Evolutionary conservation across 768 basidiomycete species (phyloP), one percentile per base, ranked within the genome.

Genomic region (Xanthoconium purpureum): DNA sequence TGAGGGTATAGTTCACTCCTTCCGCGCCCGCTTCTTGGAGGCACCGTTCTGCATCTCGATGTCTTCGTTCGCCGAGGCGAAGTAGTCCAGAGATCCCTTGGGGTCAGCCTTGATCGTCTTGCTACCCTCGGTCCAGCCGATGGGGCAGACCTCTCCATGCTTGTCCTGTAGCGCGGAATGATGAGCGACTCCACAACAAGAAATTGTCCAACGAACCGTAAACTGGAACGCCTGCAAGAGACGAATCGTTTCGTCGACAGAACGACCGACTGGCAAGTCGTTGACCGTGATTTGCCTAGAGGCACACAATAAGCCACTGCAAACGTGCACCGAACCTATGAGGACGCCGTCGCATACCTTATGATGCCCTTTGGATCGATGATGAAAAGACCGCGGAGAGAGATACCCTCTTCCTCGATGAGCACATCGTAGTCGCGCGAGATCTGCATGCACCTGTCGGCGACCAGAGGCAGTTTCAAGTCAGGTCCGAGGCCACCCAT

Each of bases 211-310:
- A 76, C 84, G 40, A 67, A 91, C 89, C 13, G 84, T 84, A 73
- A 89, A 93, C 68, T 95, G 93, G 88, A 96, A 94, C 20, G 94
- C 94, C 73, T 95, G 86, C 75, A 97, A 77, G 47, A 97, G 84
- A 56, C 94, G 88, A 51, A 94, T 63, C 2, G 94, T 94, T 77
- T 97, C 94, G 37, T 94, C 93, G 52, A 96, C 94, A 3, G 91
- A 94, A 51, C 94, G 89, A n/a, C 94, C 94, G 47, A 96, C 93
- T 14, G 94, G 91, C 39, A 95, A 81, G 72, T 97, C 94, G 69
- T 96, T 96, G 58, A 96, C 78, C 52, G 91, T 92, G 63, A 90
- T 87, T 78, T 91, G 88, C 58, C 88, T 89, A 42, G 52, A 39
- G 18, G 17, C 49, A n/a, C 5, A 17, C 17, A 14, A 39, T 49